These are phyloP conservation scores for Coniochaeta ligniaria DNA, from an alignment of 2,329 filamentous ascomycete species.

Conservation along the genomic window DNA sequence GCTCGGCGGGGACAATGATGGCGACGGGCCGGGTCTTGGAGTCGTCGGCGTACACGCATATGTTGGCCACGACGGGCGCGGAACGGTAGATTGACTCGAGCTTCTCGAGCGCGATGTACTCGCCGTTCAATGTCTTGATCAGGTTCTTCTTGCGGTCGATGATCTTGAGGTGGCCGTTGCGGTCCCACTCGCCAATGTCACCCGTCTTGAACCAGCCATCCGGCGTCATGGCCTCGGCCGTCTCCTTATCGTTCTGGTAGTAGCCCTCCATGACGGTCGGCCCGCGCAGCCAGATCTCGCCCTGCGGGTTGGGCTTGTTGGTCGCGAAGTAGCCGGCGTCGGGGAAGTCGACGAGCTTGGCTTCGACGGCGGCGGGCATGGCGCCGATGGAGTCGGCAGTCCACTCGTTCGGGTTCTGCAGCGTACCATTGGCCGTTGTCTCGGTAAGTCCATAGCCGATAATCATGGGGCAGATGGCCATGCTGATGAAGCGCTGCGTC, in stretches of 20 bases:
- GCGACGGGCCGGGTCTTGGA: slow-evolving; percentile 46
- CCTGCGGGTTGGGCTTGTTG: slow-evolving; percentile 70
- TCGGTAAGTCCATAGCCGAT: slow-evolving; percentile 84
- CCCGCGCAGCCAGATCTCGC: slow-evolving; percentile 84
- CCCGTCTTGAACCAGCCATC: slow-evolving; percentile 88
- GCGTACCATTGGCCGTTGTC: slow-evolving; percentile 67
- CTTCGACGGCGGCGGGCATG: slow-evolving; percentile 65
- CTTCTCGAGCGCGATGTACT: slow-evolving; percentile 80
- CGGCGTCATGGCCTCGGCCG: slow-evolving; percentile 56
- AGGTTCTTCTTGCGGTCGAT: slow-evolving; percentile 89
- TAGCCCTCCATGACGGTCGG: slow-evolving; percentile 65
- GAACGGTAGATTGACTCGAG: slow-evolving; percentile 48
- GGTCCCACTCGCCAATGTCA: slow-evolving; percentile 74
- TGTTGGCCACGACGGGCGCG: slow-evolving; percentile 43
- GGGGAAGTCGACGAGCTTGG: slow-evolving; percentile 79
- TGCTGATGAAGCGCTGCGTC: slow-evolving; percentile 79
- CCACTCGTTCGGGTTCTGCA: slow-evolving; percentile 75
- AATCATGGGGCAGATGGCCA: slow-evolving; percentile 86
- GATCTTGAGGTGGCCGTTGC: slow-evolving; percentile 62
- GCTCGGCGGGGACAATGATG: slow-evolving; percentile 50
- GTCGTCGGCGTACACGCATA: slow-evolving; percentile 47
- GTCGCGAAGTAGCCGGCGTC: slow-evolving; percentile 74
- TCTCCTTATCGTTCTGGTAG: slow-evolving; percentile 73
- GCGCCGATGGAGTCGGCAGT: slow-evolving; percentile 67
- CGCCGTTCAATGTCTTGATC: slow-evolving; percentile 74